A percentile compares a stretch with the other conserved stretches of the same genome.
These are phyloP conservation scores for Allomyces macrogynus DNA, from an alignment of 192 early-diverging fungal species.

Conservation along the genomic window DNA sequence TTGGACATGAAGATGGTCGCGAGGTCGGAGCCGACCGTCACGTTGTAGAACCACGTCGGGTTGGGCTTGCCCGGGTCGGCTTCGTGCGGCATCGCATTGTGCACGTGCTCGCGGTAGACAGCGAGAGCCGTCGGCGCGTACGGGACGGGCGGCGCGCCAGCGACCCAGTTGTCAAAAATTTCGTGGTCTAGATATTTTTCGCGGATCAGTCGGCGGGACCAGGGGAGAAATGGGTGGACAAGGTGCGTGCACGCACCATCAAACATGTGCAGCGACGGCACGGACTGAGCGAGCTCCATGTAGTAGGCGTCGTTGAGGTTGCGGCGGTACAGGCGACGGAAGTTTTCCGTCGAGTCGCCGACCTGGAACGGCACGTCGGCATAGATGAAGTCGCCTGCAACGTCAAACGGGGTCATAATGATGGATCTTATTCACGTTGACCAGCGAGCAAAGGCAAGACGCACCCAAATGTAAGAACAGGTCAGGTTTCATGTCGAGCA, in stretches of 20 bases:
- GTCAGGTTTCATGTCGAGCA: neutral
- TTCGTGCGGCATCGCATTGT: slow-evolving; percentile 10
- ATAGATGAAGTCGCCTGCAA: slow-evolving; percentile 21
- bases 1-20: slow-evolving; percentile 2
- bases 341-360: slow-evolving; percentile 16
- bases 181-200: slow-evolving; percentile 14
- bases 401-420: too few relatives aligned
- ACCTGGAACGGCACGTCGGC: slow-evolving; percentile 22
- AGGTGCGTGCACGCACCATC: slow-evolving; percentile 2
- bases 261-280: slow-evolving; percentile 25
- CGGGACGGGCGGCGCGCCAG: slow-evolving; percentile 15
- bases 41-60: slow-evolving; percentile 15
- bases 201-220: too few relatives aligned
- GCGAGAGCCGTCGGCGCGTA: slow-evolving; percentile 10
- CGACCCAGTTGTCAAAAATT: slow-evolving; percentile 25
- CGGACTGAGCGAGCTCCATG: slow-evolving; percentile 10
- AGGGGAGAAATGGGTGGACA: too few relatives aligned
- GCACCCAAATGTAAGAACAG: neutral
- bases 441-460: neutral
- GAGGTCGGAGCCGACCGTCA: slow-evolving; percentile 17
- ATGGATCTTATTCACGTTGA: too few relatives aligned
- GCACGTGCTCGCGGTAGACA: slow-evolving; percentile 24
- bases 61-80: neutral
- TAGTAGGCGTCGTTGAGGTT: slow-evolving; percentile 17
- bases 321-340: slow-evolving; percentile 22